These are phyloP conservation scores for Cercospora sojina DNA, from an alignment of 2,329 filamentous ascomycete genomes.

Conservation along the genomic window DNA sequence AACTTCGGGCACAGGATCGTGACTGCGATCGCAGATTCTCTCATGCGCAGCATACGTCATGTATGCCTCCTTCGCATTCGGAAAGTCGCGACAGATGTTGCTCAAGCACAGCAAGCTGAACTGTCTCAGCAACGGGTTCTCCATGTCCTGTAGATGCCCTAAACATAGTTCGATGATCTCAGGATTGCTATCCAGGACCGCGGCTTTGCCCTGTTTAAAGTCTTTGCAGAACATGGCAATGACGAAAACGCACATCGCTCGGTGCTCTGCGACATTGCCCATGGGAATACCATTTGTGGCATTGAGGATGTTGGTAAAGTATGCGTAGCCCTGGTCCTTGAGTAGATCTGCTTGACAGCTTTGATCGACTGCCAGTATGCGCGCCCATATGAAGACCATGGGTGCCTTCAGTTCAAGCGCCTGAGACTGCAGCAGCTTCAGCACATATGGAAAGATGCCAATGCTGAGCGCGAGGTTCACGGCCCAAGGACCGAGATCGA, in stretches of 20 bases:
- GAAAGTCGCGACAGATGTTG: constrained; percentile 86
- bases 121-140: constrained; percentile 85
- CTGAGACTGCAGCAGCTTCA: constrained; percentile 93
- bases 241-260: constrained; percentile 98
- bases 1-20: constrained; percentile 88
- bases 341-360: constrained; percentile 90
- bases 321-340: constrained; percentile 95
- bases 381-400: constrained; percentile 99
- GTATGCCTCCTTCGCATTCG: constrained; percentile 94
- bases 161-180: constrained; percentile 90
- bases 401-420: constrained; percentile 93
- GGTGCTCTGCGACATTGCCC: constrained; percentile 86
- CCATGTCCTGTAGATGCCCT: constrained; percentile 75
- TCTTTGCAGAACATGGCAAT: constrained; percentile 95
- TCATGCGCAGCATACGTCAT: constrained; percentile 82
- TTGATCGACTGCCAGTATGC: constrained; percentile 90
- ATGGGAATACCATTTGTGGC: constrained; percentile 71
- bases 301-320: constrained; percentile 91
- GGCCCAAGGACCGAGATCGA: constrained; percentile 95
- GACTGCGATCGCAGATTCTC: constrained; percentile 74
- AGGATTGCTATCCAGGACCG: constrained; percentile 81
- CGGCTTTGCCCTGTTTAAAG: constrained; percentile 86
- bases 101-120: constrained; percentile 96
- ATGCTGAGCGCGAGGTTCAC: constrained; percentile 98
- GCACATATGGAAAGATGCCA: constrained; percentile 97